These are phyloP conservation scores for Dendrocalamus sinicus DNA, from an alignment of 176 grass and related monocot species.

Conservation along the genomic window DNA sequence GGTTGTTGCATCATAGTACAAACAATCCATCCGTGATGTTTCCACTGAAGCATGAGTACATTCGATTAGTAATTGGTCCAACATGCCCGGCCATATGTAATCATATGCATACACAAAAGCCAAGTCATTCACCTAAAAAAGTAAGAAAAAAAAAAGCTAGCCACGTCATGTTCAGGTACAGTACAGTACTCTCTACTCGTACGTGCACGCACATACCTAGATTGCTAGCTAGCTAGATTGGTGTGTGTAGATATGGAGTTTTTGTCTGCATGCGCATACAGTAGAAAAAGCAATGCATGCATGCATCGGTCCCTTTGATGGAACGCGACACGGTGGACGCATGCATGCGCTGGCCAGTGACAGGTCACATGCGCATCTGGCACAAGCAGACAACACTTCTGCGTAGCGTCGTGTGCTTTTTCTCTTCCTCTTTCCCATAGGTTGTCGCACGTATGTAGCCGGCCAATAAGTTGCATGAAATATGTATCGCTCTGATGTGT, in stretches of 20 bases:
- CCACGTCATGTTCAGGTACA: not conserved
- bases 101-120: not conserved
- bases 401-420: not conserved
- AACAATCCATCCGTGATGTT: not conserved
- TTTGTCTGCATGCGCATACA: not conserved
- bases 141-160: not conserved
- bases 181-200: not conserved
- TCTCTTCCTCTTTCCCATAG: not conserved
- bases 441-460: not conserved
- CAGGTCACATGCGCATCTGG: constrained; percentile 16
- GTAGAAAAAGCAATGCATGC: not conserved
- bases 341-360: not conserved
- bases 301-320: not conserved
- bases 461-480: not conserved
- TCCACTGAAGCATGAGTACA: not conserved
- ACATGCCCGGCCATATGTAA: not conserved
- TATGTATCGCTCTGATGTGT: not conserved
- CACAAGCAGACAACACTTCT: not conserved
- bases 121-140: not conserved
- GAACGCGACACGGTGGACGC: not conserved
- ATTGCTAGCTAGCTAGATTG: not conserved
- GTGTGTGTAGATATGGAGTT: not conserved
- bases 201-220: too few relatives aligned
- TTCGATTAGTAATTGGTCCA: not conserved
- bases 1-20: not conserved